phyloP scores from a whole-genome alignment of 371 early-diverging fungal species.

The Parasitella parasitica region DNA sequence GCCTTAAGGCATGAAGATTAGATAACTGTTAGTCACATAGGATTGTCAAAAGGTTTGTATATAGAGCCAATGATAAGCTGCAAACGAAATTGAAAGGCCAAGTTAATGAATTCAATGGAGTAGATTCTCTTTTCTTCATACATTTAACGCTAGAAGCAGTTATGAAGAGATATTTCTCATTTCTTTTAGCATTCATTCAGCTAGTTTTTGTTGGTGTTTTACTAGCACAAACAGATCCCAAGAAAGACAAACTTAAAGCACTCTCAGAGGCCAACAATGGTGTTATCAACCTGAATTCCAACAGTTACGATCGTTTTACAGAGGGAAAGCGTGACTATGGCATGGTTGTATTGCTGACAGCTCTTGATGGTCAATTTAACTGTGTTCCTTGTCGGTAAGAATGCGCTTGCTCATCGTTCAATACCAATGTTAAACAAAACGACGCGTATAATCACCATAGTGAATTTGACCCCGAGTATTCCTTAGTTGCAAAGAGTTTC shows the following conservation, averaged over 20 bases:
- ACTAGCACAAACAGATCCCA: conserved; percentile 32
- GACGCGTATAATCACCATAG: conserved; percentile 38
- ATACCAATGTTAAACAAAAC: not conserved
- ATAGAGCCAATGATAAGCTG: conserved; percentile 10
- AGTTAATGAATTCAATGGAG: not conserved
- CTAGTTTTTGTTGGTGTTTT: conserved; percentile 4
- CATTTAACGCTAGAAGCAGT: not conserved
- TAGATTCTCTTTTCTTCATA: not conserved
- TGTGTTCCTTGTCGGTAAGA: conserved; percentile 78
- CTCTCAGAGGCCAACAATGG: conserved; percentile 50
- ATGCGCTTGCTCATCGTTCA: not conserved
- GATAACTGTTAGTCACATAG: too few species aligned
- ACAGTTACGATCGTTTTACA: conserved; percentile 62
- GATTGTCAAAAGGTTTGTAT: not conserved
- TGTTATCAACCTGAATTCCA: conserved; percentile 60
- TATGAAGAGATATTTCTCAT: conserved; percentile 17
- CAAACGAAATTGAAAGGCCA: conserved; percentile 6
- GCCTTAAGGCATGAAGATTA: too few species aligned
- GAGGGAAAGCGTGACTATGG: conserved; percentile 80
- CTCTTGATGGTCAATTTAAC: conserved; percentile 62
- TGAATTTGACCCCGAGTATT: conserved; percentile 74
- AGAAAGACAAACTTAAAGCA: conserved; percentile 31
- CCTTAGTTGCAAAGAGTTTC: conserved; percentile 62
- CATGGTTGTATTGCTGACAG: conserved; percentile 74
- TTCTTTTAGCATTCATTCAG: conserved; percentile 16